Conservation (phyloP, 208 protist species). For the Naegleria gruberi region DNA sequence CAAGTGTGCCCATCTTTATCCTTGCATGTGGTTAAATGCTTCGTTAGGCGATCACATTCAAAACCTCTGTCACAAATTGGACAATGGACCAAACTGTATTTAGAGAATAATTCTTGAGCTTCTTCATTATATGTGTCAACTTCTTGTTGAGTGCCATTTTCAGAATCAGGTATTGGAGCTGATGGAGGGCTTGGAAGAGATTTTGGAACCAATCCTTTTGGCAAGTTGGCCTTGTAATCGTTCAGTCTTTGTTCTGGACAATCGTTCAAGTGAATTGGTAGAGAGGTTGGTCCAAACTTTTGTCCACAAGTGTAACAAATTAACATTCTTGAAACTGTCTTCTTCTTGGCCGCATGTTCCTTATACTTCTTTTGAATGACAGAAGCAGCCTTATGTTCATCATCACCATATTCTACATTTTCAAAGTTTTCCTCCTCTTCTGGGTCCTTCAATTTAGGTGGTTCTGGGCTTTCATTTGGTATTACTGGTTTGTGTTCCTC, state of each 20-base stretch:
- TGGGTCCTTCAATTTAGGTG: not conserved
- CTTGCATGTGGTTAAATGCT: not conserved
- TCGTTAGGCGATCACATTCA: not conserved
- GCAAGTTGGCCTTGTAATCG: not conserved
- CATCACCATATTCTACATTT: not conserved
- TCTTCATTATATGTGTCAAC: not conserved
- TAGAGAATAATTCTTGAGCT: not conserved
- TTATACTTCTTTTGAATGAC: not conserved
- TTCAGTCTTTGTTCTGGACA: conserved; percentile 37
- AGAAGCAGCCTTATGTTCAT: not conserved
- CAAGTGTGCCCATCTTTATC: not conserved
- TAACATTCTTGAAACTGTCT: not conserved
- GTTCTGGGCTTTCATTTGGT: no score
- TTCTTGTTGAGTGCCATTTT: not conserved
- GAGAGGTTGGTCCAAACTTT: conserved; percentile 67
- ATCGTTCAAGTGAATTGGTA: conserved; percentile 72
- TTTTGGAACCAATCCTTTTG: not conserved
- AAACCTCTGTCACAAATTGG: not conserved
- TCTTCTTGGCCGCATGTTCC: not conserved
- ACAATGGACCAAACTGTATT: not conserved
- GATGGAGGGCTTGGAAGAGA: not conserved
- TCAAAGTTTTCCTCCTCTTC: not conserved
- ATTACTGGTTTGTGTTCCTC: no score
- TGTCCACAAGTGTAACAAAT: conserved; percentile 71
- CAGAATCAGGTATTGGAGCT: not conserved